These are phyloP conservation scores for Rubroboletus satanas DNA, from an alignment of 768 basidiomycete species.

Conservation along the genomic window DNA sequence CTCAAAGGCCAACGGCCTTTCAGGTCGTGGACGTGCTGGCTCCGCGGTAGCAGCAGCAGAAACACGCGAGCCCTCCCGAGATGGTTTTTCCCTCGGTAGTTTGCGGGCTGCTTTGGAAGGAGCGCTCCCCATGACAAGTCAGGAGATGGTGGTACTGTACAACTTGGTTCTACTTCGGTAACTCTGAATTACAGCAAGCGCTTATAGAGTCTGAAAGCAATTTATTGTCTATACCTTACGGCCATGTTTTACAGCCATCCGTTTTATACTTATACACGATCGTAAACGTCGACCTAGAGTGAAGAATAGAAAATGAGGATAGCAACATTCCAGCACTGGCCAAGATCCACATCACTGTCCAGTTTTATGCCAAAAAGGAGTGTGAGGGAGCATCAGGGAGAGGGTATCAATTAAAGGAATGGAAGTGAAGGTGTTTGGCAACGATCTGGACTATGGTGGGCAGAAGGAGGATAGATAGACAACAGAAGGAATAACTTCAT, in stretches of 20 bases:
- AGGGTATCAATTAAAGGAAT: slow-evolving; percentile 31
- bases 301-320: slow-evolving; percentile 30
- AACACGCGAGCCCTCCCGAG: slow-evolving; percentile 48
- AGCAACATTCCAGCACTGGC: slow-evolving; percentile 32
- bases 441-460: slow-evolving; percentile 24
- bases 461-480: slow-evolving; percentile 31
- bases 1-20: slow-evolving; percentile 43
- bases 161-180: not conserved
- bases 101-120: slow-evolving; percentile 58
- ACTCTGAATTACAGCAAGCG: not conserved
- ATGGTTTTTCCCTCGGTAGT: slow-evolving; percentile 48
- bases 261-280: slow-evolving; percentile 38
- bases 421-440: slow-evolving; percentile 23
- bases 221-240: slow-evolving; percentile 33
- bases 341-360: slow-evolving; percentile 22
- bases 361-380: slow-evolving; percentile 24
- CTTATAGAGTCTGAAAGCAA: slow-evolving; percentile 7
- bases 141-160: not conserved
- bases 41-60: slow-evolving; percentile 16
- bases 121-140: slow-evolving; percentile 50
- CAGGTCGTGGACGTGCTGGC: slow-evolving; percentile 13
- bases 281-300: slow-evolving; percentile 30
- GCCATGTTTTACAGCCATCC: slow-evolving; percentile 38
- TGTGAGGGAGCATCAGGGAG: slow-evolving; percentile 17
- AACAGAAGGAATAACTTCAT: slow-evolving; percentile 33